These are phyloP conservation scores for Trichoderma guizhouense DNA, from an alignment of 2,329 filamentous ascomycete genomes.

Conservation along the genomic window DNA sequence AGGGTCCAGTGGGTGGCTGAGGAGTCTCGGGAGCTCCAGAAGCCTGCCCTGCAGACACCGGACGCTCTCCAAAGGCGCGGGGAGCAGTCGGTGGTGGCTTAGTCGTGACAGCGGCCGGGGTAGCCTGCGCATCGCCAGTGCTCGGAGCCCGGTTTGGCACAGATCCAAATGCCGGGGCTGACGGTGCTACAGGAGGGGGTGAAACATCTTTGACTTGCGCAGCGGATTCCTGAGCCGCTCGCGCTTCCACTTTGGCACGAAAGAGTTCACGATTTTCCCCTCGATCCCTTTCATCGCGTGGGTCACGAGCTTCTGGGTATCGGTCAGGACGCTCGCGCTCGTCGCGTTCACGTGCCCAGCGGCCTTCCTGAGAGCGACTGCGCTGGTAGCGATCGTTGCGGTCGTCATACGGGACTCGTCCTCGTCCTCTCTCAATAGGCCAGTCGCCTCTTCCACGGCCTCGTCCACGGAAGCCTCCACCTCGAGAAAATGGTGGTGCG, in stretches of 20 bases:
- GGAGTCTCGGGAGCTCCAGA: constrained; percentile 34
- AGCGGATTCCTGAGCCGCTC: constrained; percentile 49
- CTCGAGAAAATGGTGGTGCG: constrained; percentile 48
- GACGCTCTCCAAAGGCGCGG: constrained; percentile 50
- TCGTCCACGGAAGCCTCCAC: constrained; percentile 57
- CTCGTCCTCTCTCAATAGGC: constrained; percentile 48
- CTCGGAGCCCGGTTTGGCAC: constrained; percentile 46
- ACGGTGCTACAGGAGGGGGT: constrained; percentile 55
- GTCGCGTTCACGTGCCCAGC: constrained; percentile 55
- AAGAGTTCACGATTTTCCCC: constrained; percentile 42
- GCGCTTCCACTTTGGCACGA: constrained; percentile 49
- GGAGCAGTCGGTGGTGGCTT: constrained; percentile 54
- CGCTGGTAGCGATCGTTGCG: constrained; percentile 59
- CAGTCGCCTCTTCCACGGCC: constrained; percentile 44
- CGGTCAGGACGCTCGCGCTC: constrained; percentile 49
- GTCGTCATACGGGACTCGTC: constrained; percentile 58
- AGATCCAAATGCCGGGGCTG: constrained; percentile 56
- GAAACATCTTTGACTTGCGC: constrained; percentile 50
- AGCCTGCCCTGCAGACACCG: constrained; percentile 41
- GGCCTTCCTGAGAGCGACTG: constrained; percentile 64
- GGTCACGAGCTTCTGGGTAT: constrained; percentile 42
- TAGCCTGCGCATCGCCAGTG: constrained; percentile 30
- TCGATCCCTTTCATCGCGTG: constrained; percentile 47
- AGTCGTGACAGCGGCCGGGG: constrained; percentile 31
- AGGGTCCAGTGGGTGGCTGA: constrained; percentile 39